Evolutionary conservation across 148 eudicot species (phyloP), one percentile per base, ranked within the genome.

Genomic region (Amaranthus palmeri): DNA sequence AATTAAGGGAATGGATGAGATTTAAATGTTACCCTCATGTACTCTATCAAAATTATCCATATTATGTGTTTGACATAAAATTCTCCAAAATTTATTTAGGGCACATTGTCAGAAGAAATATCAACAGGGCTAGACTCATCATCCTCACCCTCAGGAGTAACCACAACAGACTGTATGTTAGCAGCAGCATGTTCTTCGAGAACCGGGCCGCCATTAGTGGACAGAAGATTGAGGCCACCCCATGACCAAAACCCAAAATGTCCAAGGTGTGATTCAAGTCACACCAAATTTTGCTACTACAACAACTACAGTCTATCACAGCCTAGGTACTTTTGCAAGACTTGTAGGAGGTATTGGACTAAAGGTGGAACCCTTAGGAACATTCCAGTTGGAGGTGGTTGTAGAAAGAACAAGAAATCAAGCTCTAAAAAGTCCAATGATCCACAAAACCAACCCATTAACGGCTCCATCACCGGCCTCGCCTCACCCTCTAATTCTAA

Each of bases 231-330:
- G 10, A 83, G 95, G 83, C 97, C 97, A 8, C 97, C 74, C 0
- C 95, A 92, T 59, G 97, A 92, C 78, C 90, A 83, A 74, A 69
- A 90, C 59, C 82, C 82, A 3, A 89, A 92, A 69, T 89, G 95
- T 69, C 97, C 97, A 4, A 69, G 97, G 43, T 92, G 97, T 68
- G 97, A 89, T 52, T 91, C 97, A 0, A 83, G 86, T 0, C 84
- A 91, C 86, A 91, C 97, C 78, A 91, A 91, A 54, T 91, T 91
- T 76, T 91, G 97, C 74, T 91, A 91, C 86, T 91, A 91, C 86
- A 91, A 91, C 88, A 91, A 91, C 83, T 91, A 91, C 75, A 87
- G 92, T 72, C 90, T 91, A 59, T 78, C 97, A 40, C 97, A 91
- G 57, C 97, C 97, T 3, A 69, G 97, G 61, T 89, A 89, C 86